phyloP scores from a whole-genome alignment of 2,329 filamentous ascomycete genomes.

The Fusarium liriodendri region DNA sequence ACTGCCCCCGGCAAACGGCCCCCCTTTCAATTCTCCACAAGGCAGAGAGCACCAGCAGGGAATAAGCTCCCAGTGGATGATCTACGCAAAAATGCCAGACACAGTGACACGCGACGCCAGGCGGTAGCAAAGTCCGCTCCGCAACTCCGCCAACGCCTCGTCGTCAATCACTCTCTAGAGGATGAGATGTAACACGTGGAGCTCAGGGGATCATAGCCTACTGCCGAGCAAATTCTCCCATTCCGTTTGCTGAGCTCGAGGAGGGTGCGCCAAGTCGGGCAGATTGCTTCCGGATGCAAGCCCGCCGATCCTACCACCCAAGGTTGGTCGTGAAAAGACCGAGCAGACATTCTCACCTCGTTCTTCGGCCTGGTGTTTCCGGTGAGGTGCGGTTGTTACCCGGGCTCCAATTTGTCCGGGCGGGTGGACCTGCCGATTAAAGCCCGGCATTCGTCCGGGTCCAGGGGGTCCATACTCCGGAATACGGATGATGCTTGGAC shows the following conservation, averaged over 20 bases:
- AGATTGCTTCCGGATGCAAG: neutral
- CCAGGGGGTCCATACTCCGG: conserved; percentile 5
- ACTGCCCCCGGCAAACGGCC: neutral
- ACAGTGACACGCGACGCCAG: neutral
- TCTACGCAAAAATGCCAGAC: neutral
- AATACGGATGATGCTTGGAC: neutral
- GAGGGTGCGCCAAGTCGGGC: neutral
- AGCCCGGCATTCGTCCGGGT: neutral
- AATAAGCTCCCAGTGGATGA: conserved; percentile 9
- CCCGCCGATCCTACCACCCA: neutral
- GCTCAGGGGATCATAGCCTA: neutral
- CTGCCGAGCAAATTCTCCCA: neutral
- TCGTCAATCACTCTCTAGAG: neutral
- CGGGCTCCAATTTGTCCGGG: neutral
- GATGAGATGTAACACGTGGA: neutral
- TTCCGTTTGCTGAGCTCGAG: neutral
- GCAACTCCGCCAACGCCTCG: neutral
- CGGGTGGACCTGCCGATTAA: neutral
- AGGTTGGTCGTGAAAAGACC: neutral
- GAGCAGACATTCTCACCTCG: neutral
- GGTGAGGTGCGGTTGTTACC: neutral
- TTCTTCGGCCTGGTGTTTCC: neutral
- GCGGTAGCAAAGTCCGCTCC: conserved; percentile 24
- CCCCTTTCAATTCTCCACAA: conserved; percentile 7
- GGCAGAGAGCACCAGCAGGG: neutral